Percentiles rank a stretch among this genome's conserved stretches.
These are phyloP conservation scores for Erodium texanum DNA, from an alignment of 441 rosid genomes.

Conservation along the genomic window DNA sequence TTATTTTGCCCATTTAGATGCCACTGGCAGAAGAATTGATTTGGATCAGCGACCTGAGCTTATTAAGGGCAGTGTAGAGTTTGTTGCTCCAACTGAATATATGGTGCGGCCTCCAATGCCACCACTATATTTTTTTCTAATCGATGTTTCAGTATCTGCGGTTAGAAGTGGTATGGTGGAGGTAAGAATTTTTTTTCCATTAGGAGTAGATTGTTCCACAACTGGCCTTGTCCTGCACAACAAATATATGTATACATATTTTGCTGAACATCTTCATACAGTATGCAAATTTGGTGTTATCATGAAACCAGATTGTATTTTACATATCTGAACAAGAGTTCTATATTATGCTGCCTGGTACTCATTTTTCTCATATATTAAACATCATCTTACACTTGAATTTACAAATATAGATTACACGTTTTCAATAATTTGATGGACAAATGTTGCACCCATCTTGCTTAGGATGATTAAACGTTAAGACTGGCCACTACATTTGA, in stretches of 20 bases:
- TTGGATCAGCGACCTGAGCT: conserved; percentile 96
- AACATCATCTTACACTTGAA: not conserved
- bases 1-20: conserved; percentile 87
- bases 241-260: not conserved
- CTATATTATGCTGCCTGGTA: not conserved
- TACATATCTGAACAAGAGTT: not conserved
- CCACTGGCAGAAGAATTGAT: conserved; percentile 85
- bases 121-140: conserved; percentile 87
- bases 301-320: not conserved
- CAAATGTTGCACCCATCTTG: not conserved
- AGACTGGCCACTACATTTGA: not conserved
- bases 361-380: not conserved
- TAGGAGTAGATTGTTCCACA: conserved; percentile 14
- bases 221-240: conserved; percentile 8
- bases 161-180: conserved; percentile 89
- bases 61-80: conserved; percentile 85
- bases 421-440: not conserved
- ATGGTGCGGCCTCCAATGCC: conserved; percentile 99
- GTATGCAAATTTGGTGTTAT: not conserved
- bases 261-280: not conserved
- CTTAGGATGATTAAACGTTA: not conserved
- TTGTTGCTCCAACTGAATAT: conserved; percentile 95
- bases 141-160: conserved; percentile 87
- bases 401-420: not conserved
- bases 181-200: conserved; percentile 45